Base-by-base conservation (phyloP, 192 early-diverging fungal species). In the Phlyctochytrium bullatum region DNA sequence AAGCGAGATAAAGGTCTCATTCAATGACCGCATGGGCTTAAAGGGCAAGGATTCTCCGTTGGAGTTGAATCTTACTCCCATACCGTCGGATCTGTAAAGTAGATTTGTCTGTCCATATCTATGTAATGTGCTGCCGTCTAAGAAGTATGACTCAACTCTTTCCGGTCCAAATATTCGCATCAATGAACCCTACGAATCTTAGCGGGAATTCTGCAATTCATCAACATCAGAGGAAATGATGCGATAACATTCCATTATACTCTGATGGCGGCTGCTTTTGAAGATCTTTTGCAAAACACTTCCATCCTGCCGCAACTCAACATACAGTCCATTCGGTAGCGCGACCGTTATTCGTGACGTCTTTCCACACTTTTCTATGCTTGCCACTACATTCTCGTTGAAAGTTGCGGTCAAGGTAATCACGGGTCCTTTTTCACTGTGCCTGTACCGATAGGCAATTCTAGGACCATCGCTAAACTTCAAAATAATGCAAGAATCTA, bases 121-220 rank as follows among this genome's bases (percentile, higher is more conserved):
- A n/a, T n/a, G n/a, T n/a, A 28, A 23, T 1, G 67, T 69, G 29
- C 71, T 77, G 27, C 78, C 78, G 67, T 71, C 61, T 16, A 71
- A 61, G 30, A 62, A 67, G 0, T 73, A 47, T 12, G 73, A 52
- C 59, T 76, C 64, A 20, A 52, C 64, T 6, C 27, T 23, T 1
- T 24, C 17, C 47, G 61, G 62, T 31, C 23, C 29, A n/a, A 79
- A 53, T 51, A 73, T 74, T 35, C 64, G 36, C 12, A 76, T 70
- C 4, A 79, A 66, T 4, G 65, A 65, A 35, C 78, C 78, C 78
- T 79, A 52, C 0, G 50, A 2, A 59, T 59, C 3, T n/a, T n/a
- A n/a, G 25, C 33, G 23, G 0, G 52, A 34, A 34, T 2, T 2
- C 35, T 35, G 20, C 25, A 36, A 34, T 25, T 25, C 4, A 3